These are phyloP conservation scores for Yamagishiella unicocca DNA, from an alignment of 139 green algal genomes.

Conservation along the genomic window DNA sequence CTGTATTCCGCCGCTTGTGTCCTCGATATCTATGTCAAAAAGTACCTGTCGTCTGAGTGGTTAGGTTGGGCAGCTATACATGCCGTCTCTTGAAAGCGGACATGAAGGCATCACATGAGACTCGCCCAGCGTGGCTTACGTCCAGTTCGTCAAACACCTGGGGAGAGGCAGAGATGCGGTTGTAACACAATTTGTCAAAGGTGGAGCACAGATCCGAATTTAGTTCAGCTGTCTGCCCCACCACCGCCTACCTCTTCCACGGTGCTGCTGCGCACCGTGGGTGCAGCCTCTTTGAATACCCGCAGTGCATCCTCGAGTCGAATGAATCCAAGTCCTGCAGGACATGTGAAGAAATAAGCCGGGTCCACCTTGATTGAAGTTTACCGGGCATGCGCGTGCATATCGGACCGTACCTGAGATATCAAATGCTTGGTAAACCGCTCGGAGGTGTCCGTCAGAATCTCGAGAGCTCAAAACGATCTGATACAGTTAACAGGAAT, in stretches of 20 bases:
- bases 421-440: slow-evolving; percentile 26
- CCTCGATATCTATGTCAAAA: no score
- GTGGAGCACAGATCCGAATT: no score
- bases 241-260: slow-evolving; percentile 29
- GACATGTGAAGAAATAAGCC: no score
- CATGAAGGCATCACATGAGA: slow-evolving; percentile 30
- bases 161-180: no score
- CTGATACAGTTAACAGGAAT: no score
- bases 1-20: no score
- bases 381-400: no score
- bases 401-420: neutral
- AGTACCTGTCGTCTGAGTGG: no score
- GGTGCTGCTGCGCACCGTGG: neutral
- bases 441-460: neutral
- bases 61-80: neutral
- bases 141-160: slow-evolving; percentile 36
- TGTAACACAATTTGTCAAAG: no score
- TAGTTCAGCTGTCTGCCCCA: no score
- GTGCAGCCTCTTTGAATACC: neutral
- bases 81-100: neutral
- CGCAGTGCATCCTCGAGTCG: slow-evolving; percentile 6
- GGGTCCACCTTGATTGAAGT: no score
- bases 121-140: neutral
- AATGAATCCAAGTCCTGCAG: slow-evolving; percentile 13
- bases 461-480: neutral